Conservation (phyloP, 2,329 filamentous ascomycete species). For the Didymella pomorum region DNA sequence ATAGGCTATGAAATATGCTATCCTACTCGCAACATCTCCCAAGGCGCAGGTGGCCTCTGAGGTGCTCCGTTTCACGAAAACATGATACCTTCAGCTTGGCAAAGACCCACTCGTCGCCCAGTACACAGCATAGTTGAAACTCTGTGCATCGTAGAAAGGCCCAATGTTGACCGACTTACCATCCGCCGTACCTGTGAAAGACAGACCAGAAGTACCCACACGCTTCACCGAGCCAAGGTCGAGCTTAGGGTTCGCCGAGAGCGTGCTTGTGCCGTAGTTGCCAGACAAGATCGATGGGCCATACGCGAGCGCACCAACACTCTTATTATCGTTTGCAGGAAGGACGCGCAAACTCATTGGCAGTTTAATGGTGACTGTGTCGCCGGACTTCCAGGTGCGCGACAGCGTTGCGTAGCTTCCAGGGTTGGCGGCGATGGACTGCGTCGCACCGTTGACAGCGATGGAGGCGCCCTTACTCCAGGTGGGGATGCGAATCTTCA, state of each 20-base stretch:
- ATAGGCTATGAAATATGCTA: too few relatives aligned
- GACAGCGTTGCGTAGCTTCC: neutral
- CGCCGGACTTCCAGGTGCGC: conserved; percentile 2
- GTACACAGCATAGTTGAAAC: conserved; percentile 6
- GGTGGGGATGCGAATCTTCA: conserved; percentile 1
- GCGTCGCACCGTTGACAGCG: conserved; percentile 3
- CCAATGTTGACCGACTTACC: conserved; percentile 4
- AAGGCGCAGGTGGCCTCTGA: too few relatives aligned
- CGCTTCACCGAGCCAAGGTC: neutral
- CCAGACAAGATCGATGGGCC: neutral
- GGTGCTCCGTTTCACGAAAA: too few relatives aligned
- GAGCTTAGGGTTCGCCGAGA: conserved; percentile 1
- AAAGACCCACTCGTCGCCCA: conserved; percentile 3
- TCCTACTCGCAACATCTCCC: too few relatives aligned
- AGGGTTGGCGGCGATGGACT: neutral
- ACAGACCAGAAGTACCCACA: neutral
- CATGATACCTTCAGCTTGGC: neutral
- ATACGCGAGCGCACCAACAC: neutral
- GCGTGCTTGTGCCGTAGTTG: neutral
- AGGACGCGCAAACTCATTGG: neutral
- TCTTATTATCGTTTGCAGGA: neutral
- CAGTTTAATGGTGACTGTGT: conserved; percentile 5
- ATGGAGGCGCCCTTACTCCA: conserved; percentile 6
- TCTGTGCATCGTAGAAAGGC: neutral
- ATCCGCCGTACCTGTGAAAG: conserved; percentile 1